Percentiles rank a stretch among this genome's conserved stretches.
These are phyloP conservation scores for Colletotrichum sp. DNA, from an alignment of 2,329 filamentous ascomycete species.

Conservation along the genomic window DNA sequence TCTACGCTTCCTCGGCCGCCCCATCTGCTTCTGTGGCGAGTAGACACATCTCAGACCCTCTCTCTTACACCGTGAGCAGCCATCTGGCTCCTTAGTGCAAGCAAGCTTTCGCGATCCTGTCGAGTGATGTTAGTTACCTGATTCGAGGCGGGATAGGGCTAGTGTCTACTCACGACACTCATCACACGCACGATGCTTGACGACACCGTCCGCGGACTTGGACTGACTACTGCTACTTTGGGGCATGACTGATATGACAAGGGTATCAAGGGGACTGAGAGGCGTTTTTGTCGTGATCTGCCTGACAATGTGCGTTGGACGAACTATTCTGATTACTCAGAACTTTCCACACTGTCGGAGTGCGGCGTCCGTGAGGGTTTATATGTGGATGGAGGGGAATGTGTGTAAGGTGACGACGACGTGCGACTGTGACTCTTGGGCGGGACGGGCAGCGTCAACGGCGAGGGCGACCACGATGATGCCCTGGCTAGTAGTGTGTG, in stretches of 20 bases:
- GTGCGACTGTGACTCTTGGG: neutral
- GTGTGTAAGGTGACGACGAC: neutral
- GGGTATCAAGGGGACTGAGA: neutral
- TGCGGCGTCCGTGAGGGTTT: neutral
- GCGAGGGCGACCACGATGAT: neutral
- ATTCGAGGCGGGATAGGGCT: neutral
- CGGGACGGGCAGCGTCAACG: neutral
- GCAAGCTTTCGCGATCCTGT: slow-evolving; percentile 68
- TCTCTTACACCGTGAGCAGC: slow-evolving; percentile 63
- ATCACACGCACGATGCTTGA: slow-evolving; percentile 68
- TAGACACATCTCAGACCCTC: slow-evolving; percentile 66
- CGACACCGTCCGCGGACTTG: slow-evolving; percentile 25
- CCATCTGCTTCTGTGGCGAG: slow-evolving; percentile 71
- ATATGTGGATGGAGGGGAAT: slow-evolving; percentile 2
- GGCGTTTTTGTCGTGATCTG: neutral
- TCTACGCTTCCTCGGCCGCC: slow-evolving; percentile 64
- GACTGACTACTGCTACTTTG: slow-evolving; percentile 13
- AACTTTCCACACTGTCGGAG: slow-evolving; percentile 5
- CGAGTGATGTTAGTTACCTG: slow-evolving; percentile 7
- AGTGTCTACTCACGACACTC: slow-evolving; percentile 63
- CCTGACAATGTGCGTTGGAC: neutral
- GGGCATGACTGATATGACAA: slow-evolving; percentile 13
- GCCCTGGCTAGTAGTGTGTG: neutral
- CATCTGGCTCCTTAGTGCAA: slow-evolving; percentile 66
- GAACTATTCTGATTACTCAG: slow-evolving; percentile 9